A percentile compares a stretch with the other conserved stretches of the same genome.
Conservation (phyloP, 176 grass and related monocot genomes). For the Hordeum marinum region DNA sequence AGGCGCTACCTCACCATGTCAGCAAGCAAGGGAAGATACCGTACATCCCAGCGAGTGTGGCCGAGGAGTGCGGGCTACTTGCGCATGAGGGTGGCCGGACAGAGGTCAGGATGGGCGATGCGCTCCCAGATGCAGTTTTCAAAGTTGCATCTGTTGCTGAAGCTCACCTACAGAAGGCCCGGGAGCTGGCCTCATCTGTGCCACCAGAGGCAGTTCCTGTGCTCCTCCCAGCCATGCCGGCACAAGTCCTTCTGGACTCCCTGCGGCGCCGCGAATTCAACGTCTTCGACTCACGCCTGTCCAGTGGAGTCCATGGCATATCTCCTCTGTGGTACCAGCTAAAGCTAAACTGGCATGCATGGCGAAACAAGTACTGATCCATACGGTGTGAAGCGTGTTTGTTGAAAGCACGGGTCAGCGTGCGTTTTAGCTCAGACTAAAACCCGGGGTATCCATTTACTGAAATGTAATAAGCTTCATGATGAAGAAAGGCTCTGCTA, state of each 20-base stretch:
- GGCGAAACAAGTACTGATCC: constrained; percentile 57
- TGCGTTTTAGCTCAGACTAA: not conserved
- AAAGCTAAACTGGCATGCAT: constrained; percentile 73
- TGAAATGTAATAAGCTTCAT: constrained; percentile 14
- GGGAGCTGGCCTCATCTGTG: constrained; percentile 54
- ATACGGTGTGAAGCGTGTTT: not conserved
- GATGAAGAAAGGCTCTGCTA: constrained; percentile 20
- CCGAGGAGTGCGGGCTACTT: constrained; percentile 61
- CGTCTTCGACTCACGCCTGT: constrained; percentile 74
- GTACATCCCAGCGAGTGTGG: constrained; percentile 64
- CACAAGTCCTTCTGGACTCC: constrained; percentile 70
- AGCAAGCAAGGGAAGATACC: constrained; percentile 58
- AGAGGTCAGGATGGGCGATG: constrained; percentile 63
- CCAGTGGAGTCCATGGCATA: constrained; percentile 57
- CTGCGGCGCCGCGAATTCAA: constrained; percentile 55
- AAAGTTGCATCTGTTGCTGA: constrained; percentile 73
- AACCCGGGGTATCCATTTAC: not conserved
- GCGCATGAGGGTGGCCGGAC: constrained; percentile 22
- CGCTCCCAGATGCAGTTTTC: constrained; percentile 71
- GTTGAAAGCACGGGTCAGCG: not conserved
- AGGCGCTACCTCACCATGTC: constrained; percentile 80
- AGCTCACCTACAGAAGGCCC: constrained; percentile 72
- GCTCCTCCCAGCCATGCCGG: constrained; percentile 67
- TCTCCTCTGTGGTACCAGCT: constrained; percentile 86
- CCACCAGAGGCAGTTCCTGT: constrained; percentile 47